phyloP scores from a whole-genome alignment of 177 flowering plant species.

The Vitis hybrid region DNA sequence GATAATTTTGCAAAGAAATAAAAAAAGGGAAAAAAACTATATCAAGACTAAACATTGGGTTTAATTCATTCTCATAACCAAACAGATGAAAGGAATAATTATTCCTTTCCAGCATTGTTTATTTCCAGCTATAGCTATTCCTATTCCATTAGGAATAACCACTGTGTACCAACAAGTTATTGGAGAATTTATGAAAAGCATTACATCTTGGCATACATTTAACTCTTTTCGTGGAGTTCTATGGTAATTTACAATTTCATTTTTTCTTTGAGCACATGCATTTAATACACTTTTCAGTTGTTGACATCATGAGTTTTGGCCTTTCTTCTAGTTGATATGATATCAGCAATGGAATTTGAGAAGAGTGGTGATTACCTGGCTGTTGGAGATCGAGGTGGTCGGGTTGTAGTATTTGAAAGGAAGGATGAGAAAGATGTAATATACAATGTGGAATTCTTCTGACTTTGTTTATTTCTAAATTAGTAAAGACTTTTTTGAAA shows the following conservation, averaged over 20 bases:
- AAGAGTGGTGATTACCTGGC: slow-evolving; percentile 69
- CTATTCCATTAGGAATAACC: too few species aligned
- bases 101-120: too few species aligned
- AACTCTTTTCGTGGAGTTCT: neutral
- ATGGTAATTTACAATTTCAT: neutral
- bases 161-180: too few species aligned
- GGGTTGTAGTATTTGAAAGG: slow-evolving; percentile 60
- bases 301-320: neutral
- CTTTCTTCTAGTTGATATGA: slow-evolving; percentile 49
- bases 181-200: too few species aligned
- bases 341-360: slow-evolving; percentile 70
- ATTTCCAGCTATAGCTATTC: too few species aligned
- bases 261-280: neutral
- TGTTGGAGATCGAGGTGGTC: slow-evolving; percentile 77
- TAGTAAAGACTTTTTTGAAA: neutral
- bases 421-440: slow-evolving; percentile 45
- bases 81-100: too few species aligned
- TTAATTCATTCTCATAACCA: too few species aligned
- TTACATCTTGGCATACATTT: too few species aligned
- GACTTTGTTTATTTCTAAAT: neutral
- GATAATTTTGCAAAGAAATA: too few species aligned
- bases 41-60: too few species aligned
- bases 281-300: neutral
- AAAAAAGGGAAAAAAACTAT: too few species aligned
- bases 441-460: neutral